Base-by-base conservation (phyloP, 2,329 filamentous ascomycete genomes). In the Paecilomyces variotii region DNA sequence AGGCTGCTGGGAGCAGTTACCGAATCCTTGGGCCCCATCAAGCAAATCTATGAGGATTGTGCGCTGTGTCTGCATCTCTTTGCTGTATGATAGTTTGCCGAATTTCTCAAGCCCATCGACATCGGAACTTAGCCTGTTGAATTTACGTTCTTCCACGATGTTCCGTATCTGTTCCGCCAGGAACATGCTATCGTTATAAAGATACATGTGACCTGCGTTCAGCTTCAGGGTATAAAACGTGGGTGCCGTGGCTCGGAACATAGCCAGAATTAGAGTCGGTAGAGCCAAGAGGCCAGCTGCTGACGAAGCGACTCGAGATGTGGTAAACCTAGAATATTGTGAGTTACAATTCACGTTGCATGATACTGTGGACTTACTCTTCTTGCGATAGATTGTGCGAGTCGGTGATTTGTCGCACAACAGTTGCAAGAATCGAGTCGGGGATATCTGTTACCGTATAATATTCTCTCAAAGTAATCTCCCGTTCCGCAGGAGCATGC, bases 381-480 rank as follows among this genome's bases (percentile, higher is more conserved):
- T 71, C 69, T 28, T 72, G 65, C 30, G 67, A 65, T 52, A 80
- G 68, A 45, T 68, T 62, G 53, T 75, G 68, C 6, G 74, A 72
- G 62, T 80, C 78, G 11, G 65, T 60, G 35, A 80, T 65, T 56
- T 80, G 75, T 51, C 68, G 70, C 49, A 64, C 65, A 55, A 80
- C 70, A 50, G 79, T 71, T 2, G 67, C 64, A n/a, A 79, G 62
- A 11, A 97, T 85, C 3, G 87, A 84, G 61, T 91, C 87, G 0
- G 94, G 93, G 71, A 97, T 88, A 2, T 89, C 88, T 0, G 93
- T 97, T 56, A 96, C 89, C 59, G 87, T 89, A 72, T 96, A 99
- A 1, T 83, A 89, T 74, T 99, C 94, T 61, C 82, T 88, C 52
- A 97, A 76, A 0, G 89, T 88, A 60, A 97, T 77, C 69, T 94